These are phyloP conservation scores for Parsonsia alboflavescens DNA, from an alignment of 257 asterid genomes.

Conservation along the genomic window DNA sequence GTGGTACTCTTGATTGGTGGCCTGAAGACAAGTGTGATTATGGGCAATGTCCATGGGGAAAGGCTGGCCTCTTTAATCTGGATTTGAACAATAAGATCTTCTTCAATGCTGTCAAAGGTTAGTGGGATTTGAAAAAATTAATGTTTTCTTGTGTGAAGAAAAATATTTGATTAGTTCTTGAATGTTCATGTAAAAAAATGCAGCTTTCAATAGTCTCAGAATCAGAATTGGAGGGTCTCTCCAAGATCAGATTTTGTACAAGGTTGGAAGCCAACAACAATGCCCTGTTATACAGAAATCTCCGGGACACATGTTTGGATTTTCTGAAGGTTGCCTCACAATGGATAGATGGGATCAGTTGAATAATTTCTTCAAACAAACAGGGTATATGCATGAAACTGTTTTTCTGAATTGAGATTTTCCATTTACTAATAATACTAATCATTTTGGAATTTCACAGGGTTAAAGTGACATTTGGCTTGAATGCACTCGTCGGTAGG, in stretches of 20 bases:
- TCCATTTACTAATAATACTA: no score
- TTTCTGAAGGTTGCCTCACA: constrained; percentile 2
- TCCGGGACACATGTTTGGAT: background rate
- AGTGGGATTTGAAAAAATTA: background rate
- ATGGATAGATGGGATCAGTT: constrained; percentile 15
- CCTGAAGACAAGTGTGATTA: constrained; percentile 4
- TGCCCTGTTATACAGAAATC: background rate
- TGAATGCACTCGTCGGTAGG: constrained; percentile 72
- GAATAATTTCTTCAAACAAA: background rate
- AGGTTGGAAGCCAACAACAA: background rate
- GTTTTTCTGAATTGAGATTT: no score
- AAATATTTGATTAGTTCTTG: no score
- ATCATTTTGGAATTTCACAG: constrained; percentile 22
- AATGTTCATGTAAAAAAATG: background rate
- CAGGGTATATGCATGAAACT: background rate
- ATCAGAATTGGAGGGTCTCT: constrained; percentile 11
- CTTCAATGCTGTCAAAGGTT: constrained; percentile 10
- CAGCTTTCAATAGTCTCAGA: background rate
- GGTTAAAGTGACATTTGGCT: constrained; percentile 56
- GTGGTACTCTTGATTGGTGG: constrained; percentile 5
- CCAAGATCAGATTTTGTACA: constrained; percentile 3
- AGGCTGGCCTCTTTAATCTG: constrained; percentile 5
- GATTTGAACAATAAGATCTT: constrained; percentile 13
- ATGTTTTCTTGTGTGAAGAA: background rate
- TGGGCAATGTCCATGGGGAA: constrained; percentile 8